Percentiles rank a stretch among this genome's conserved stretches.
These are phyloP conservation scores for Hygrophoropsis aurantiaca DNA, from an alignment of 768 basidiomycete species.

Conservation along the genomic window DNA sequence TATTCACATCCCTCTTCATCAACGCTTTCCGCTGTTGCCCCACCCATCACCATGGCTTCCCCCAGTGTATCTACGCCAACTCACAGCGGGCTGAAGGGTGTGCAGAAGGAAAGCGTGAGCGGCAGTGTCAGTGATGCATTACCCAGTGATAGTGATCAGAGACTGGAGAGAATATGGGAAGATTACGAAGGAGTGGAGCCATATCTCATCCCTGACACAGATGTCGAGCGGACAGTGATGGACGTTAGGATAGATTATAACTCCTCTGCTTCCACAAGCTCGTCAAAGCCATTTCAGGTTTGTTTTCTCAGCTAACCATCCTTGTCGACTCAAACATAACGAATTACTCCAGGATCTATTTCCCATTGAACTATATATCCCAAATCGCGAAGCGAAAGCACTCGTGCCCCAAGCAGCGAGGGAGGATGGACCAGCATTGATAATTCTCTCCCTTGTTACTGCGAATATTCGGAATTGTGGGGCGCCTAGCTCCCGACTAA, in stretches of 20 bases:
- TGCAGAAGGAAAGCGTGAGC: constrained; percentile 15
- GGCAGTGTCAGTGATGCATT: constrained; percentile 37
- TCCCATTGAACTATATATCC: constrained; percentile 69
- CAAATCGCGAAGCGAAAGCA: constrained; percentile 64
- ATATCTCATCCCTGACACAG: constrained; percentile 52
- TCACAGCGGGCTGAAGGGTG: constrained; percentile 29
- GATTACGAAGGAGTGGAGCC: constrained; percentile 85
- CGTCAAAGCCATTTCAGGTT: constrained; percentile 63
- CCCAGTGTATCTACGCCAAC: constrained; percentile 33
- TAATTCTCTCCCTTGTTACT: constrained; percentile 83
- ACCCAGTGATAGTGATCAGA: constrained; percentile 83
- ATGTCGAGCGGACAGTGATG: constrained; percentile 44
- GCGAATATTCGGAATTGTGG: constrained; percentile 88
- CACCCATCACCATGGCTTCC: constrained; percentile 28
- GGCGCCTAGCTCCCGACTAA: constrained; percentile 83
- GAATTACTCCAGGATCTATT: constrained; percentile 58
- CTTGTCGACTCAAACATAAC: constrained; percentile 1
- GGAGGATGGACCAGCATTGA: constrained; percentile 86
- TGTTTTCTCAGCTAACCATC: constrained; percentile 2
- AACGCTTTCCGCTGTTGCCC: constrained; percentile 12
- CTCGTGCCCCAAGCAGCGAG: constrained; percentile 47
- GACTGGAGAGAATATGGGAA: constrained; percentile 80
- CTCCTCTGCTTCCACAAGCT: constrained; percentile 33
- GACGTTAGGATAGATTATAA: constrained; percentile 58
- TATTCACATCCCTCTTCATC: constrained; percentile 31